Base-by-base conservation (phyloP, 2,329 filamentous ascomycete genomes). In the Ramularia endophylla region DNA sequence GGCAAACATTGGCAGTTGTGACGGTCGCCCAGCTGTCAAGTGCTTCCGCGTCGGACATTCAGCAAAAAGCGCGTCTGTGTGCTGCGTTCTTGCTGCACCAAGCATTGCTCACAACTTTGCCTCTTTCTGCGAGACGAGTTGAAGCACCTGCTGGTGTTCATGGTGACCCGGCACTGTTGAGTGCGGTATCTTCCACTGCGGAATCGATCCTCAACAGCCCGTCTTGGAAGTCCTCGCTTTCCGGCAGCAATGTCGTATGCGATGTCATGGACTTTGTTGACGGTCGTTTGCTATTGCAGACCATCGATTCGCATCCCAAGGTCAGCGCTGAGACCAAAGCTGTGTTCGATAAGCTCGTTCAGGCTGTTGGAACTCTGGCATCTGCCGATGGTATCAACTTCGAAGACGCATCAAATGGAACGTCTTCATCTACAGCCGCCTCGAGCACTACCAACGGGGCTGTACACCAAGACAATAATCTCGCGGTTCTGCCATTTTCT, bases 241-340 rank as follows among this genome's bases (percentile, higher is more conserved):
- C 40, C 3, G 34, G 52, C 9, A 46, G 43, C 20, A 20, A 49
- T 11, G 37, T 54, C 7, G 38, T 44, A 8, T 71, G 67, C 50
- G 73, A 79, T 53, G 54, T 78, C 5, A 65, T 65, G 12, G 78
- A 81, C 54, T 58, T 76, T 5, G 55, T 80, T 11, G 77, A 81
- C 57, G 77, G 77, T 5, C 65, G 75, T 28, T 52, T 76, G 5
- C 66, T 71, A 43, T 48, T 59, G 15, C 53, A 55, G 15, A 32
- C 60, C 5, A 42, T 41, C 12, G 34, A 41, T 8, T 22, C 28
- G 1, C 43, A 44, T 36, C 46, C 45, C 2, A 29, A 16, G 4
- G 35, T 53, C 17, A 41, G 43, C 13, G n/a, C 39, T 9, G 48
- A 51, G 18, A 50, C 51, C 12, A 48, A 50, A 36, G 38, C 39